These are phyloP conservation scores for Dalechampia spathulata DNA, from an alignment of 441 rosid genomes.

Conservation along the genomic window DNA sequence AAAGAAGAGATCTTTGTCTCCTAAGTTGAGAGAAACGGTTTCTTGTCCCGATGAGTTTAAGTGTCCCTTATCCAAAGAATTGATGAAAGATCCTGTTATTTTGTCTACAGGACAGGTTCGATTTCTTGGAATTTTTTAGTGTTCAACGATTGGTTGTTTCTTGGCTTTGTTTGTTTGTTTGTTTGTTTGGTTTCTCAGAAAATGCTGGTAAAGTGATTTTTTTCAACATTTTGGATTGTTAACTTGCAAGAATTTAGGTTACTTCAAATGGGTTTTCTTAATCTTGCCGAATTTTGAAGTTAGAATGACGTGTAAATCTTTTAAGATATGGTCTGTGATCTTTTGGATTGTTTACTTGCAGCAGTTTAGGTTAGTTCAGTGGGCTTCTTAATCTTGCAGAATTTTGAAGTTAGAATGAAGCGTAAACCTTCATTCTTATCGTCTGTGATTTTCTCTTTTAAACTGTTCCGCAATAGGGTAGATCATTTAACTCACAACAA, in stretches of 20 bases:
- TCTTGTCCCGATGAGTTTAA: slow-evolving; percentile 72
- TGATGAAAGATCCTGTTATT: slow-evolving; percentile 93
- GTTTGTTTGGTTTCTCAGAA: slow-evolving; percentile 5
- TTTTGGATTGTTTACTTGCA: no score
- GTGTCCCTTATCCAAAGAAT: slow-evolving; percentile 84
- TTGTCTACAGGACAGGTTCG: slow-evolving; percentile 82
- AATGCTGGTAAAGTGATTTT: not conserved
- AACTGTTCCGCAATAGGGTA: no score
- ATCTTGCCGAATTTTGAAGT: not conserved
- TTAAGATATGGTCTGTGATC: no score
- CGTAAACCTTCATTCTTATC: not conserved
- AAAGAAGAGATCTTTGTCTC: slow-evolving; percentile 43
- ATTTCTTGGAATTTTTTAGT: not conserved
- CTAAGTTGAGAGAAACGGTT: slow-evolving; percentile 35
- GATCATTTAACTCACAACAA: no score
- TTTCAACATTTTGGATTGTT: not conserved
- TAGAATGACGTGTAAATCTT: not conserved
- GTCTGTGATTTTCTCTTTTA: not conserved
- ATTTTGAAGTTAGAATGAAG: not conserved
- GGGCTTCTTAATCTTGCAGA: not conserved
- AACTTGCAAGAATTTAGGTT: not conserved
- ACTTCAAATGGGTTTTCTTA: not conserved
- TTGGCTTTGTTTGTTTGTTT: slow-evolving; percentile 1
- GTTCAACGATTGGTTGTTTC: not conserved
- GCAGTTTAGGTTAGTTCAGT: not conserved